Conservation (phyloP, 2,329 filamentous ascomycete species). For the Neonectria coccinea region DNA sequence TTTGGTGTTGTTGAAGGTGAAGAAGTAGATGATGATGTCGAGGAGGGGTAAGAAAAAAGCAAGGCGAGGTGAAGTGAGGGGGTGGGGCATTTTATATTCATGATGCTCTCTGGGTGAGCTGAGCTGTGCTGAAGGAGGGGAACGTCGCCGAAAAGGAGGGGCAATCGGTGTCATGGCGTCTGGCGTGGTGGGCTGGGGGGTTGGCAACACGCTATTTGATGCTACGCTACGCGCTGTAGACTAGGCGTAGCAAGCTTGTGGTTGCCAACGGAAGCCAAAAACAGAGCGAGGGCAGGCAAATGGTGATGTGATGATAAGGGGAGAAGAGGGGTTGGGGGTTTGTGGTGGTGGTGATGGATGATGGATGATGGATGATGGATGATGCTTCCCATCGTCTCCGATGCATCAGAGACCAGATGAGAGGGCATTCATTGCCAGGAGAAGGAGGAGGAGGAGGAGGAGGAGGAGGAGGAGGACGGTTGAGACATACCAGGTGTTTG, state of each 20-base stretch:
- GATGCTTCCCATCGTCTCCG: not conserved
- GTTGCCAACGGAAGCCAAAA: conserved; percentile 7
- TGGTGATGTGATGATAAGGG: conserved; percentile 1
- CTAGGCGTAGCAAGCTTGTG: not conserved
- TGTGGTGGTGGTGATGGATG: not conserved
- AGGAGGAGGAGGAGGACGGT: not conserved
- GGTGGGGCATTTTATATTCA: conserved; percentile 44
- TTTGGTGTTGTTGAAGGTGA: not conserved
- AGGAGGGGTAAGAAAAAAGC: conserved; percentile 15
- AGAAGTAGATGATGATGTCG: not conserved
- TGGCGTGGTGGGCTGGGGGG: not conserved
- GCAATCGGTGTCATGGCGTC: conserved; percentile 15
- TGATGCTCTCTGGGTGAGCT: conserved; percentile 26
- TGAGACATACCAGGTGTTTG: conserved; percentile 8
- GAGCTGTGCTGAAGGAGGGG: conserved; percentile 16
- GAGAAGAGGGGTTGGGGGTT: conserved; percentile 16
- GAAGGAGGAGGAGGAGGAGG: not conserved
- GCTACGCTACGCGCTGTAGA: too few species aligned
- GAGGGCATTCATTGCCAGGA: not conserved
- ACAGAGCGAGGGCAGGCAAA: not conserved
- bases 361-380: not conserved
- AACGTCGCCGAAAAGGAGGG: conserved; percentile 25
- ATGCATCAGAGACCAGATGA: not conserved
- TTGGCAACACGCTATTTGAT: not conserved
- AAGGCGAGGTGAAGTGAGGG: conserved; percentile 34